These are phyloP conservation scores for Knoxia roxburghii DNA, from an alignment of 257 asterid genomes.

Conservation along the genomic window DNA sequence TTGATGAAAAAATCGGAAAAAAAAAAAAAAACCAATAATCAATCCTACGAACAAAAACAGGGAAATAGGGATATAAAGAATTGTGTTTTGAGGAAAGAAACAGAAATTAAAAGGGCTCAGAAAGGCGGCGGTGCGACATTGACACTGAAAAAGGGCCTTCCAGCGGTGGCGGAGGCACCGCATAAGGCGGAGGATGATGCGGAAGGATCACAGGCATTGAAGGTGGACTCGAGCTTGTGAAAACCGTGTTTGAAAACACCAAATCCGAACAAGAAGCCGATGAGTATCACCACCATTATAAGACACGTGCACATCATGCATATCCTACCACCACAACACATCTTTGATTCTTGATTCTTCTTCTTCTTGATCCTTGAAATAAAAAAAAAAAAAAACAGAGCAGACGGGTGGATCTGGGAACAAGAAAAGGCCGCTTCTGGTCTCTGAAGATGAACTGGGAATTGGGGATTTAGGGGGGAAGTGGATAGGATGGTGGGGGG, in stretches of 20 bases:
- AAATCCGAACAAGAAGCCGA: conserved; percentile 59
- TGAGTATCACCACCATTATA: conserved; percentile 36
- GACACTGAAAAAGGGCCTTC: conserved; percentile 46
- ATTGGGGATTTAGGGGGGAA: not conserved
- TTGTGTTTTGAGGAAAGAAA: too few species aligned
- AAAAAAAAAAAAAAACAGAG: too few species aligned
- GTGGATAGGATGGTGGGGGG: not conserved
- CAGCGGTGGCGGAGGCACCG: conserved; percentile 2
- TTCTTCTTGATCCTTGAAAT: not conserved
- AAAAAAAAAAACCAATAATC: too few species aligned
- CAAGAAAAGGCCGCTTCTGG: too few species aligned
- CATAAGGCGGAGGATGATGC: conserved; percentile 15
- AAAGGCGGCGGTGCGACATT: conserved; percentile 53
- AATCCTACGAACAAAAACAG: too few species aligned
- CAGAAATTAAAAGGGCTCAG: conserved; percentile 9
- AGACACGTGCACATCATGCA: conserved; percentile 50
- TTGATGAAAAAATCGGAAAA: too few species aligned
- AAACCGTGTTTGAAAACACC: conserved; percentile 66
- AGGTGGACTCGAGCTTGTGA: conserved; percentile 42
- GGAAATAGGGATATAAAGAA: too few species aligned
- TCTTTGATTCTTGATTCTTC: not conserved
- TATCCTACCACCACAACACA: conserved; percentile 53
- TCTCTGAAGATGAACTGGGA: too few species aligned
- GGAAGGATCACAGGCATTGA: conserved; percentile 28
- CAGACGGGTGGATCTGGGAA: too few species aligned